These are phyloP conservation scores for Chytriomyces sp. DNA, from an alignment of 192 early-diverging fungal genomes.

Conservation along the genomic window DNA sequence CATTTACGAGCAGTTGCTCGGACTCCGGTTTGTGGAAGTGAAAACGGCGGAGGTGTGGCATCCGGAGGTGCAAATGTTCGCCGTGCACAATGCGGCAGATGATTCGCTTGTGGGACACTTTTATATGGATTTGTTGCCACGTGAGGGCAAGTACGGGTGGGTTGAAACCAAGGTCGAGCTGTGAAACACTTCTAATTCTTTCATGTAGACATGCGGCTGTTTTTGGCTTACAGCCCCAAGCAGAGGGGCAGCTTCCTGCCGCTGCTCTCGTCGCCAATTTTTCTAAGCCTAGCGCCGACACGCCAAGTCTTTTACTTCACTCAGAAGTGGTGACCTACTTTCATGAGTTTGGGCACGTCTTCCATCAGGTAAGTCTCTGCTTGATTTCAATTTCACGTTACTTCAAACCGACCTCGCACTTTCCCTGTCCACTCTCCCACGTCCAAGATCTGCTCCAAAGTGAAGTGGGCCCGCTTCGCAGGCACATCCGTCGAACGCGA, in stretches of 20 bases:
- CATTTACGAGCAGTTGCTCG: conserved; percentile 75
- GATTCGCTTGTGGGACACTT: conserved; percentile 67
- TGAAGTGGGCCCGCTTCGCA: conserved; percentile 75
- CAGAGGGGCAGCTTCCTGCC: conserved; percentile 30
- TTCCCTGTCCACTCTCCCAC: neutral
- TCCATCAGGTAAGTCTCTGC: conserved; percentile 42
- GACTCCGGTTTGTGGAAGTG: conserved; percentile 68
- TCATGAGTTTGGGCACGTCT: conserved; percentile 82
- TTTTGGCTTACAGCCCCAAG: conserved; percentile 75
- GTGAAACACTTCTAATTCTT: conserved; percentile 49
- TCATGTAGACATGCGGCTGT: conserved; percentile 81
- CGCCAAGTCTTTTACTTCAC: conserved; percentile 79
- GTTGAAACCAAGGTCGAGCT: neutral
- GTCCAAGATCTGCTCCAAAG: conserved; percentile 62
- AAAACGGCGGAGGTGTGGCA: conserved; percentile 66
- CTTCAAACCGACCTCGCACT: neutral
- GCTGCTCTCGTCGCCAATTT: conserved; percentile 40
- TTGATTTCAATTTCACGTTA: neutral
- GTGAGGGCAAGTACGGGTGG: conserved; percentile 30
- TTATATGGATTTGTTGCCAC: conserved; percentile 76
- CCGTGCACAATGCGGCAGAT: conserved; percentile 59
- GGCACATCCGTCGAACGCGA: conserved; percentile 78
- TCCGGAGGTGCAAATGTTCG: conserved; percentile 75
- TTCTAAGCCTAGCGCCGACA: conserved; percentile 52
- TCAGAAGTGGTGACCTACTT: conserved; percentile 79